Conservation (phyloP, 805 yeast genomes). For the Tetrapisispora nanseiensis region DNA sequence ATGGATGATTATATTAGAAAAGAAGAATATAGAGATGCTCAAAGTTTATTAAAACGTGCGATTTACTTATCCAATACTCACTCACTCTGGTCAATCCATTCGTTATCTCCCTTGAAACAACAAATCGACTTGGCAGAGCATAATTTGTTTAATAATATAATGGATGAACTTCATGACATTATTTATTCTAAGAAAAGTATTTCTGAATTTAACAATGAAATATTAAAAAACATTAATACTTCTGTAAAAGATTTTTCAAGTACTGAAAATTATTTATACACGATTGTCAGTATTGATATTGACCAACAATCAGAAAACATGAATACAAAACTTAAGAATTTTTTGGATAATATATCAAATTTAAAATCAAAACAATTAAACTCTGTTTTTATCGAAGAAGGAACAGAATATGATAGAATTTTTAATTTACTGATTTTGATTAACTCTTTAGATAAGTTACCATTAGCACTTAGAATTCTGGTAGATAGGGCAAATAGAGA, state of each 20-base stretch:
- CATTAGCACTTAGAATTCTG: constrained; percentile 46
- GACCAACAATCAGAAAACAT: constrained; percentile 37
- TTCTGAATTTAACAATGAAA: constrained; percentile 12
- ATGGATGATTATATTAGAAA: constrained; percentile 62
- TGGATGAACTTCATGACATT: constrained; percentile 68
- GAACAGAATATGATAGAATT: constrained; percentile 30
- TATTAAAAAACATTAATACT: constrained; percentile 15
- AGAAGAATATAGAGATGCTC: constrained; percentile 59
- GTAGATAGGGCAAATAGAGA: constrained; percentile 50
- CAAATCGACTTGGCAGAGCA: constrained; percentile 49
- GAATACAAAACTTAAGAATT: constrained; percentile 30
- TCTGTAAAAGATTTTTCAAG: constrained; percentile 28
- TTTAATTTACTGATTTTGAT: constrained; percentile 46
- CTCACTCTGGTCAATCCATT: constrained; percentile 48
- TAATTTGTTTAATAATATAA: constrained; percentile 54
- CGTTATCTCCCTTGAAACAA: constrained; percentile 40
- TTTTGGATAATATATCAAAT: constrained; percentile 11
- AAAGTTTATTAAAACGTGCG: constrained; percentile 41
- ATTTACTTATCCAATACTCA: constrained; percentile 39
- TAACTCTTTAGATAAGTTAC: constrained; percentile 50
- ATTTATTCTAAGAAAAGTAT: constrained; percentile 44
- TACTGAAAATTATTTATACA: constrained; percentile 46
- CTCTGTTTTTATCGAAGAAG: constrained; percentile 14
- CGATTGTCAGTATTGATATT: constrained; percentile 49
- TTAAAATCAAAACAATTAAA: not conserved